A percentile compares a stretch with the other conserved stretches of the same genome.
Conservation (phyloP, 177 flowering plant genomes). For the Vitis hybrid region DNA sequence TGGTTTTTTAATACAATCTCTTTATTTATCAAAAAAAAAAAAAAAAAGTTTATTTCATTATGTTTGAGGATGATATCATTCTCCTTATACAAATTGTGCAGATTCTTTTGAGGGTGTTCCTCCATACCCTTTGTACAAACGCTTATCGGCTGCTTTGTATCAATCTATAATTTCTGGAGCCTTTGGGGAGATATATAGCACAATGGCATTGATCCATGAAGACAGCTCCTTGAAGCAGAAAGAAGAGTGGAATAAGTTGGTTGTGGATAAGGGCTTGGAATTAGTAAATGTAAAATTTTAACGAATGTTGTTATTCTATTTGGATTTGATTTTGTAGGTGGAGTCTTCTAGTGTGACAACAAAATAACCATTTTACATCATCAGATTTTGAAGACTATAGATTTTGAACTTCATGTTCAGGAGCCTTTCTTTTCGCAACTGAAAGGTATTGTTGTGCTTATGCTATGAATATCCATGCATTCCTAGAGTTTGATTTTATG, state of each 20-base stretch:
- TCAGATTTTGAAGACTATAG: conserved; percentile 50
- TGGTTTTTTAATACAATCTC: no score
- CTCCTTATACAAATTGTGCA: conserved; percentile 17
- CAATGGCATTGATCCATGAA: conserved; percentile 21
- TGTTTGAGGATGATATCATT: background rate
- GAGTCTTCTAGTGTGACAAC: no score
- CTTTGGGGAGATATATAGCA: conserved; percentile 15
- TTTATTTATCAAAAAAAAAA: no score
- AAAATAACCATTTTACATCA: background rate
- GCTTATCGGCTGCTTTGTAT: conserved; percentile 48
- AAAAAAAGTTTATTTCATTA: background rate
- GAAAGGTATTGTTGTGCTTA: conserved; percentile 42
- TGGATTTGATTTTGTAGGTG: background rate
- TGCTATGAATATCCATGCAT: background rate
- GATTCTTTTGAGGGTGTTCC: conserved; percentile 50
- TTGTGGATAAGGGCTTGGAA: conserved; percentile 47
- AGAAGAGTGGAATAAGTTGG: conserved; percentile 48
- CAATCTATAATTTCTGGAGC: conserved; percentile 40
- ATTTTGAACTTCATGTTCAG: conserved; percentile 72
- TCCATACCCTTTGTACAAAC: conserved; percentile 64
- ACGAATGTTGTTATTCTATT: background rate
- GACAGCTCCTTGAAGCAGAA: conserved; percentile 30
- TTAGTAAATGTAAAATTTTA: conserved; percentile 42
- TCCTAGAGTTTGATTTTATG: background rate
- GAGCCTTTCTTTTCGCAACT: conserved; percentile 81